A percentile compares a stretch with the other conserved stretches of the same genome.
Evolutionary conservation across 164 flowering plant species (phyloP).

Genomic region (Houttuynia cordata): DNA sequence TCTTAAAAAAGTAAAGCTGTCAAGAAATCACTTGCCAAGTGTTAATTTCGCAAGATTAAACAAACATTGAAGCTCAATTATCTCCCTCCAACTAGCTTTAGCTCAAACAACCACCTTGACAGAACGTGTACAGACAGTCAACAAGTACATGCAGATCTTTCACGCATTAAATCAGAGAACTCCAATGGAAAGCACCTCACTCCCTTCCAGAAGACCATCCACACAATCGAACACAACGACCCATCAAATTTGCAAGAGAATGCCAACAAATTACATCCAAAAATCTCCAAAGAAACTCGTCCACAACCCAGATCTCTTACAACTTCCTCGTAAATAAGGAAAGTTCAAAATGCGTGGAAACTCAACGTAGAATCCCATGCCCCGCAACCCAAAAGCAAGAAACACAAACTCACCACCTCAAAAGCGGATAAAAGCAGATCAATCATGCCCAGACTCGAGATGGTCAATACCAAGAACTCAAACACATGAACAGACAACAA

Average conservation of each 20-base stretch:
- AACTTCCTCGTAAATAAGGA: neutral
- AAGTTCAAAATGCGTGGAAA: neutral
- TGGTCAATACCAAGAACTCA: too few species aligned
- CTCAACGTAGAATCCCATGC: neutral
- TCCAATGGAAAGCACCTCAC: neutral
- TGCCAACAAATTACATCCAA: neutral
- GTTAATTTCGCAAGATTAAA: neutral
- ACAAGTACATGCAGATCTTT: neutral
- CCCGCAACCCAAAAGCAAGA: neutral
- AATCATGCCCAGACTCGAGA: neutral
- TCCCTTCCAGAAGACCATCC: neutral
- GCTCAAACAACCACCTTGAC: neutral
- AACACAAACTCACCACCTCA: neutral
- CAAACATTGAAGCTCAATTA: neutral
- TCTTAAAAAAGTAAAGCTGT: neutral
- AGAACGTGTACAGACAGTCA: neutral
- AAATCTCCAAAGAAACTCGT: neutral
- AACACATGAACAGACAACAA: neutral
- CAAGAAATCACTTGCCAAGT: neutral
- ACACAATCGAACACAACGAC: too few species aligned
- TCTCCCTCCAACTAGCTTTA: neutral
- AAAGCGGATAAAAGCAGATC: neutral
- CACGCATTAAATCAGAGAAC: neutral
- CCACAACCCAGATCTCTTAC: neutral
- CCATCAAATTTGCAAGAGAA: neutral